Base-by-base conservation (phyloP, 192 early-diverging fungal species). In the Kickxella alabastrina region DNA sequence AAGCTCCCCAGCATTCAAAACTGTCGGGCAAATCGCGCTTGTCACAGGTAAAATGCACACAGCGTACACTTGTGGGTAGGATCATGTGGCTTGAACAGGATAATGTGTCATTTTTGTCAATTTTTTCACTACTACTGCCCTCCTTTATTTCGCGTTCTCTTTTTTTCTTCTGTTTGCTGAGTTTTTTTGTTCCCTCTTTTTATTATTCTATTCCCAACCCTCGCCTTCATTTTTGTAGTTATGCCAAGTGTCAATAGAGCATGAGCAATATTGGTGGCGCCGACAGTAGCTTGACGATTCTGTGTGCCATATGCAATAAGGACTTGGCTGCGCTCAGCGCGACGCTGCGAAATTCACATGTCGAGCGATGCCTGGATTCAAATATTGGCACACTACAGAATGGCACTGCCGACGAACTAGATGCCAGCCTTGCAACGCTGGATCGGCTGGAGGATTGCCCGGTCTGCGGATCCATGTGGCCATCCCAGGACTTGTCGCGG, bases 381-480 rank as follows among this genome's bases (percentile, higher is more conserved):
- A 10, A 17, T 49, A 29, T n/a, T 29, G 27, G 24, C n/a, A n/a
- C n/a, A n/a, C n/a, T n/a, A n/a, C n/a, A n/a, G n/a, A n/a, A n/a
- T n/a, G n/a, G n/a, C n/a, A n/a, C 17, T 31, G 3, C 2, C 32
- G 28, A 27, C 19, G n/a, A 15, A 6, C 10, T 23, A 15, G 23
- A 19, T 10, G 10, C 12, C 3, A 19, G 36, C 2, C 14, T 52
- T 25, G 52, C 42, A 6, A 59, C 40, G 24, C 43, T 71, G 26
- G 50, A 43, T 5, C 39, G 52, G 15, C 21, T 71, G 17, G 37
- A 45, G 4, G 51, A 50, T 43, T 71, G 68, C 15, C 68, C 68
- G 1, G 52, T 71, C n/a, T 71, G 68, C 48, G 61, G 61, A 24
- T 24, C 49, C 10, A 26, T 19, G 2, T 71, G 68, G 68, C 34